These are phyloP conservation scores for Boletus coccyginus DNA, from an alignment of 768 basidiomycete species.

Conservation along the genomic window DNA sequence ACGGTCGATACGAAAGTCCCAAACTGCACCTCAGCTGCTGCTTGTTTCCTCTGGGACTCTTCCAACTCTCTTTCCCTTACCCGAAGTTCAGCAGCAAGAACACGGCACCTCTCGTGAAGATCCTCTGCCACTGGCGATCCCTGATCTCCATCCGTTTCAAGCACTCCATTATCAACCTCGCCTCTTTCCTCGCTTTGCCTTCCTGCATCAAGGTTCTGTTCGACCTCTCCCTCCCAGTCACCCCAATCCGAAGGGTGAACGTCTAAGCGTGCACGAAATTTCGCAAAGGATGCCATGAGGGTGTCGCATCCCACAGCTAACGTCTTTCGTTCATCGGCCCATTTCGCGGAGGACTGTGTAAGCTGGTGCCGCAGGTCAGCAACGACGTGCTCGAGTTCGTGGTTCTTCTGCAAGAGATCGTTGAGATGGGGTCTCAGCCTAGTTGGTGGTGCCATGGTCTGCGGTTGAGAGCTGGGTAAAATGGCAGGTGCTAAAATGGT, in stretches of 20 bases:
- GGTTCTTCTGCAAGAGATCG: conserved; percentile 28
- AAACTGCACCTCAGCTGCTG: conserved; percentile 22
- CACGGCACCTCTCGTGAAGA: conserved; percentile 14
- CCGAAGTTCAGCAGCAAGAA: conserved; percentile 17
- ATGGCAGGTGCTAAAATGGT: neutral
- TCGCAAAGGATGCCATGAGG: conserved; percentile 32
- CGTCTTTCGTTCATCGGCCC: conserved; percentile 28
- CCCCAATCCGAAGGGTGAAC: conserved; percentile 18
- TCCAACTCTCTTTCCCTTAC: conserved; percentile 20
- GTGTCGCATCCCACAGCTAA: conserved; percentile 19
- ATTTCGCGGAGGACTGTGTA: conserved; percentile 28
- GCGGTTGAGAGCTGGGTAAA: neutral
- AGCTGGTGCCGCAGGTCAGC: conserved; percentile 29
- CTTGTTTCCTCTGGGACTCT: conserved; percentile 11
- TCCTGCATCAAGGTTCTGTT: conserved; percentile 18
- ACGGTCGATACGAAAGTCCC: neutral
- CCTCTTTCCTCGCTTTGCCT: conserved; percentile 15
- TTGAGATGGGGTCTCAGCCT: conserved; percentile 26
- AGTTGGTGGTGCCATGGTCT: conserved; percentile 25
- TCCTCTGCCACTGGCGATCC: neutral
- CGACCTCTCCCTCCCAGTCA: conserved; percentile 26
- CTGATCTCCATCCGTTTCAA: conserved; percentile 10
- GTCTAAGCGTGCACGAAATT: conserved; percentile 26
- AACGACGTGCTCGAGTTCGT: conserved; percentile 27
- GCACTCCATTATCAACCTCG: conserved; percentile 5